Conservation (phyloP, 2,329 filamentous ascomycete genomes). For the Trichoderma gracile region DNA sequence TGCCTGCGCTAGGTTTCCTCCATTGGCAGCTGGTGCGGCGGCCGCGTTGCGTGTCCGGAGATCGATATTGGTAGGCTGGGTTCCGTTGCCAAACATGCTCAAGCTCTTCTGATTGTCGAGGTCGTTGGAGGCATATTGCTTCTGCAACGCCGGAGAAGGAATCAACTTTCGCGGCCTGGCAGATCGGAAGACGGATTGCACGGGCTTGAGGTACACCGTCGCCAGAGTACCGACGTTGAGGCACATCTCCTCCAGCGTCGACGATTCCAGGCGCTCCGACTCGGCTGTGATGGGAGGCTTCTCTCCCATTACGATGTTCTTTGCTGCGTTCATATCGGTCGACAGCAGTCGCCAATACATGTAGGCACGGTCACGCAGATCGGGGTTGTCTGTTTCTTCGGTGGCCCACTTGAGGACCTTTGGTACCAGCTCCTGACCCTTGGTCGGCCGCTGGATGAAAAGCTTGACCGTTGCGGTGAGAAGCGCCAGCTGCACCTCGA, state of each 20-base stretch:
- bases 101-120: conserved; percentile 60
- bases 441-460: conserved; percentile 94
- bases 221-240: conserved; percentile 93
- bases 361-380: conserved; percentile 91
- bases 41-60: conserved; percentile 41
- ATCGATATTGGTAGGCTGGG: conserved; percentile 53
- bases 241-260: conserved; percentile 94
- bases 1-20: conserved; percentile 63
- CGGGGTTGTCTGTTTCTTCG: conserved; percentile 98
- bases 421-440: conserved; percentile 88
- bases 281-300: conserved; percentile 97
- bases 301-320: conserved; percentile 90
- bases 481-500: conserved; percentile 92
- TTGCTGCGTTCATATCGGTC: conserved; percentile 84
- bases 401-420: conserved; percentile 98
- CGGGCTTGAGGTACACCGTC: conserved; percentile 96
- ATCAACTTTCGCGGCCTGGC: conserved; percentile 77
- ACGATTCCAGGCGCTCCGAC: conserved; percentile 87
- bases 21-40: conserved; percentile 28
- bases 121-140: conserved; percentile 58
- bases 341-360: conserved; percentile 99
- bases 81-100: conserved; percentile 57
- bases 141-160: conserved; percentile 85
- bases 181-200: conserved; percentile 92
- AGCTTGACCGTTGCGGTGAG: conserved; percentile 96